Base-by-base conservation (phyloP, 208 protist genomes). In the Phytomonas francai region DNA sequence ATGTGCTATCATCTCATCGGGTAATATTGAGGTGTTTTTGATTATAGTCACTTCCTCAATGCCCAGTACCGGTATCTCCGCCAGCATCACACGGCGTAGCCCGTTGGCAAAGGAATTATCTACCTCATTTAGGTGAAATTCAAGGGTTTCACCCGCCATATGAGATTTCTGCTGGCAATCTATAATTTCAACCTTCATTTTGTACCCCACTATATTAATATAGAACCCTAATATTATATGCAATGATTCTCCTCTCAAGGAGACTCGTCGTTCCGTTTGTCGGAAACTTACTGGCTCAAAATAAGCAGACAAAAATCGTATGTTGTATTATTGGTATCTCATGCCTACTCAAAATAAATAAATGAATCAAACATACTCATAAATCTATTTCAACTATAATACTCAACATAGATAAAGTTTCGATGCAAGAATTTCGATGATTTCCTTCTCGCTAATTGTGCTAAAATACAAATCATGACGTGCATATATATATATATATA, bases 1-100 rank as follows among this genome's bases (percentile, higher is more conserved):
- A 76, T 99, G 98, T 3, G 98, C 93, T 27, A 99, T 92, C 84
- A 99, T 99, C 77, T 99, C 98, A 79, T 99, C 99, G 6, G 90
- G 86, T 22, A 99, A 83, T n/a, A 99, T 92, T 6, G 97, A 98
- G 7, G 95, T 96, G 74, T 98, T 98, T 66, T 94, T 77, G 7
- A 85, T 59, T 33, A 99, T 87, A 12, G 98, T 95, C 1, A 99
- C 98, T 0, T 93, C 74, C 76, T 99, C 98, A 34, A 99, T 98
- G 30, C 96, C 95, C 27, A 99, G 88, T 0, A 92, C 98, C 31
- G 98, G 97, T n/a, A 99, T 88, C 80, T 99, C 98, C n/a, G 98
- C 93, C 27, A 99, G 92, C 82, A 99, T 98, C 29, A 99, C 92
- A 34, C 99, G 83, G 16, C 98, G 87, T 22, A 99, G 85, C 16